Percentiles rank a stretch among this genome's conserved stretches.
These are phyloP conservation scores for Talaromyces albobiverticillius DNA, from an alignment of 2,329 filamentous ascomycete species.

Conservation along the genomic window DNA sequence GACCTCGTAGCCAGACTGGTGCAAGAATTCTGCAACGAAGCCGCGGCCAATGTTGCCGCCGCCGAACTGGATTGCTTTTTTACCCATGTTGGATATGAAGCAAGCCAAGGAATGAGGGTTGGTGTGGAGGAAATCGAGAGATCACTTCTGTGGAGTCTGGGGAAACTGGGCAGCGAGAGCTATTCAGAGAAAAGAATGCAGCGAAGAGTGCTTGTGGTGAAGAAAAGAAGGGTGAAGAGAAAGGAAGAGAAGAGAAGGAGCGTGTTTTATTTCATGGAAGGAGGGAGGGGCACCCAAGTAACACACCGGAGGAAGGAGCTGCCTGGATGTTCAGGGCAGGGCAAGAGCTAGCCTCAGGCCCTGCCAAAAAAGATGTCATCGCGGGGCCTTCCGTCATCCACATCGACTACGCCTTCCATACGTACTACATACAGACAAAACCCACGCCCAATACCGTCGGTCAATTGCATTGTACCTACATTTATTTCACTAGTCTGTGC, in stretches of 20 bases:
- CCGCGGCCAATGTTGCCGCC: conserved; percentile 84
- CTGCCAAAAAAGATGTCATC: conserved; percentile 15
- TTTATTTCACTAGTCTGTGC: neutral
- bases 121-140: neutral
- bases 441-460: too few species aligned
- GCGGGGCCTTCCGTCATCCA: conserved; percentile 13
- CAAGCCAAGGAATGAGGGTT: neutral
- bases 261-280: conserved; percentile 18
- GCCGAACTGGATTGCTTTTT: conserved; percentile 78
- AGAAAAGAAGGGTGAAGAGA: neutral
- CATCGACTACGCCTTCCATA: neutral
- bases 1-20: conserved; percentile 93
- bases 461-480: neutral
- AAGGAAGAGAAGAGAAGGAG: conserved; percentile 6
- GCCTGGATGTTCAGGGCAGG: neutral
- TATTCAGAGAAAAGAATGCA: neutral
- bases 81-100: conserved; percentile 8
- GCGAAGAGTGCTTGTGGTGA: neutral
- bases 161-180: neutral
- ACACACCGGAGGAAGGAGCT: conserved; percentile 3
- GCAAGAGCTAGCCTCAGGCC: neutral
- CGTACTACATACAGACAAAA: neutral
- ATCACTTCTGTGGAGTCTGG: neutral
- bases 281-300: conserved; percentile 13
- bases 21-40: conserved; percentile 87